These are phyloP conservation scores for Trichoderma oligosporum DNA, from an alignment of 2,329 filamentous ascomycete species.

Conservation along the genomic window DNA sequence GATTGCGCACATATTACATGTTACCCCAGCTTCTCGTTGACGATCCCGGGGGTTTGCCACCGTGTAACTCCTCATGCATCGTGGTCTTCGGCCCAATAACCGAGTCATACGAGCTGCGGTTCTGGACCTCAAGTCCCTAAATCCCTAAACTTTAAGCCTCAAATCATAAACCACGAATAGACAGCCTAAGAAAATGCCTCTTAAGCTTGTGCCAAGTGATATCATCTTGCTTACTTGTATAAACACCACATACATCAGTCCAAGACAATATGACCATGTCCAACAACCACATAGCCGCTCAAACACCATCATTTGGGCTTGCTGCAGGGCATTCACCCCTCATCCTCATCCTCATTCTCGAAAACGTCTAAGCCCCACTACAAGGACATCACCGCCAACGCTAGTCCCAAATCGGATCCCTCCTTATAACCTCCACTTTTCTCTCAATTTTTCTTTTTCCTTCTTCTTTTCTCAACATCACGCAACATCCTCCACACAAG, in stretches of 20 bases:
- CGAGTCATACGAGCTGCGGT: not conserved
- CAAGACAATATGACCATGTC: conserved; percentile 2
- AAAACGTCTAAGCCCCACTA: not conserved
- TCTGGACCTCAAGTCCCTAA: too few species aligned
- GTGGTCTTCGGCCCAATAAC: not conserved
- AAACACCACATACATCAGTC: not conserved
- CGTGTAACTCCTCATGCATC: not conserved
- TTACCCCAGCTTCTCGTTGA: not conserved
- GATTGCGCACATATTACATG: too few species aligned
- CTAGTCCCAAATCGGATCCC: not conserved
- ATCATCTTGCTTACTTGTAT: not conserved
- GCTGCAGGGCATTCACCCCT: too few species aligned
- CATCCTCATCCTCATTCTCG: too few species aligned
- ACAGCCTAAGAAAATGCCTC: not conserved
- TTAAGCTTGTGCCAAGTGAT: not conserved
- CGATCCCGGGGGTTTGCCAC: not conserved
- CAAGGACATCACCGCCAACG: not conserved
- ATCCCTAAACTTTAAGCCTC: not conserved
- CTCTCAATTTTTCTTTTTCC: not conserved
- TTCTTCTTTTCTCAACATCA: conserved; percentile 25
- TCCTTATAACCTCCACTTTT: not conserved
- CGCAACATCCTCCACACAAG: conserved; percentile 32
- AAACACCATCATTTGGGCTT: not conserved
- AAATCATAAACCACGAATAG: not conserved
- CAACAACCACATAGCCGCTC: not conserved